These are phyloP conservation scores for Cutaneotrichosporon sp. DNA, from an alignment of 1,284 basidiomycete species.

Conservation along the genomic window DNA sequence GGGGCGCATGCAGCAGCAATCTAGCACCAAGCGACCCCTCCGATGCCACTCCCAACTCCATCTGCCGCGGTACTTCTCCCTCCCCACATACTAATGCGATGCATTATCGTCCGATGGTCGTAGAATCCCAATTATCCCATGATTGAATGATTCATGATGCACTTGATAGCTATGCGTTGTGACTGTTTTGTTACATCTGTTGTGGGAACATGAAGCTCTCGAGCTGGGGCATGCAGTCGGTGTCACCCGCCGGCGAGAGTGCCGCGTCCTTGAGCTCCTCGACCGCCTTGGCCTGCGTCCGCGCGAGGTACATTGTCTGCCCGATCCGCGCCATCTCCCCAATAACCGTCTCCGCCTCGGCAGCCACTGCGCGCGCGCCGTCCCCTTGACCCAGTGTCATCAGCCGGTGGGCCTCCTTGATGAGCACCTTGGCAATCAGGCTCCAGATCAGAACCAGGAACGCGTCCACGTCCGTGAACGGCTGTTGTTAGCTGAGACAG, in stretches of 20 bases:
- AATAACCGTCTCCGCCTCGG: slow-evolving; percentile 16
- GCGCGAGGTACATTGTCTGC: slow-evolving; percentile 38
- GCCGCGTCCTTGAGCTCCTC: slow-evolving; percentile 38
- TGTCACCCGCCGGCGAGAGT: slow-evolving; percentile 6
- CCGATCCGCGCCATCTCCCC: slow-evolving; percentile 31
- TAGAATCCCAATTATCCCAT: background rate
- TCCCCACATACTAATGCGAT: background rate
- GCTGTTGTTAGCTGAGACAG: slow-evolving; percentile 21
- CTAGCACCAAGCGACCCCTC: no score
- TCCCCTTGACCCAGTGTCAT: slow-evolving; percentile 29
- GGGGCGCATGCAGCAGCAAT: no score
- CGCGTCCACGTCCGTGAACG: slow-evolving; percentile 43
- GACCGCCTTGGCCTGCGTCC: slow-evolving; percentile 39
- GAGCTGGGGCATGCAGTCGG: slow-evolving; percentile 8
- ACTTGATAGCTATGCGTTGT: background rate
- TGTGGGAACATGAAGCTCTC: slow-evolving; percentile 25
- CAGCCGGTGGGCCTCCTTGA: slow-evolving; percentile 45
- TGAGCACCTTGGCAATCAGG: slow-evolving; percentile 42
- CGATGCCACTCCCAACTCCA: no score
- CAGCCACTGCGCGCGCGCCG: slow-evolving; percentile 12
- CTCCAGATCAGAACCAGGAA: slow-evolving; percentile 46
- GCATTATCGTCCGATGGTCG: background rate
- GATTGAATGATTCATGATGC: background rate
- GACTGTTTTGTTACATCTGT: slow-evolving; percentile 7
- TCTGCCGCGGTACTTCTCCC: background rate